Base-by-base conservation (phyloP, 2,329 filamentous ascomycete species). In the Parastagonospora nodorum region DNA sequence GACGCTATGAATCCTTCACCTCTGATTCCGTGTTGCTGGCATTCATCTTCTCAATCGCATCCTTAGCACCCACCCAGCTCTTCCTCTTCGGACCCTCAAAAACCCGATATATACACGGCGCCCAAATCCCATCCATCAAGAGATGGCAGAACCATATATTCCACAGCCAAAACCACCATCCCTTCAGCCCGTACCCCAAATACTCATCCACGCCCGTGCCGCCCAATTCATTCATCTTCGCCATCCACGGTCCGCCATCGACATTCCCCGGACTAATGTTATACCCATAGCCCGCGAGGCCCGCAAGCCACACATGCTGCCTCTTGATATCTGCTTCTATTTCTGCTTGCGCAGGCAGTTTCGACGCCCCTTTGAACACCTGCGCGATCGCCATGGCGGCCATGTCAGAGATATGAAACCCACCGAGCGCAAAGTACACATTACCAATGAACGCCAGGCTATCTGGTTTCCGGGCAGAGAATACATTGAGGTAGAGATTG, bases 331-430 rank as follows among this genome's bases (percentile, higher is more conserved):
- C 53, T 2, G 15, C 12, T 2, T 45, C 24, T 51, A 81, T 80
- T 1, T 68, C 68, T 0, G 42, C 28, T 2, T 45, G 39, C 0
- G 72, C 50, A 0, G 78, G 79, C 0, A 82, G 68, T 0, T 42
- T 16, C 0, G 71, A 72, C 2, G 64, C 67, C 1, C 74, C 76
- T 4, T 71, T 69, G 74, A 75, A 82, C 12, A 79, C 62, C 47
- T 80, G 77, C 1, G 75, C 73, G 5, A 81, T 58, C 2, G 74
- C 75, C 77, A 79, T 79, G 33, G 73, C 66, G 4, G 71, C 72
- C 32, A 82, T 63, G 50, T 81, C 79, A 40, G 60, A 65, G 8
- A 58, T 51, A 9, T 57, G 53, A 31, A 66, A 64, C 3, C 54
- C 61, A 14, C 74, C 69, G 8, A 77, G 61, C 10, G 70, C 68